Evolutionary conservation across 371 early-diverging fungal species (phyloP), one percentile per base, ranked within the genome.

Genomic region (Rhizopus stolonifer): DNA sequence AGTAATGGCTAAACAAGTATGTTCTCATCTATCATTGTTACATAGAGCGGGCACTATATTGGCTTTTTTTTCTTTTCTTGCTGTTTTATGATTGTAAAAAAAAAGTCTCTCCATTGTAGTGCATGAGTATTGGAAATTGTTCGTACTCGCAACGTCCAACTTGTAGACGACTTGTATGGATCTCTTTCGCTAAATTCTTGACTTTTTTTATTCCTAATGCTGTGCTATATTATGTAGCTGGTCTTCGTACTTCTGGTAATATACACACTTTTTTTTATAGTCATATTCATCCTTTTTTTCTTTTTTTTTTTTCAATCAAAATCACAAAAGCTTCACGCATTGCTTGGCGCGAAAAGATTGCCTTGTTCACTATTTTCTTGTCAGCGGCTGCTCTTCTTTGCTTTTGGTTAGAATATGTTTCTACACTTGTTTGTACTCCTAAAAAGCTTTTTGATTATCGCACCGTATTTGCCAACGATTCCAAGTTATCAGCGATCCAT

Each of bases 261-360:
- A 23, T 24, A 45, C 1, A 14, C n/a, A 43, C 11, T 7, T 6
- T 13, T 17, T 21, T 43, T 5, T 24, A 19, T 25, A 17, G 14
- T 14, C 22, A 14, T 22, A 32, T 7, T 19, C 18, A 22, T 24
- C 23, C 17, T 32, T 19, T 4, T n/a, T 29, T 42, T 3, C 26
- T 19, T 26, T 18, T 24, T 33, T 5, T n/a, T n/a, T 29, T 29
- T 29, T 29, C 31, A 29, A 29, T 29, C 10, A 29, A 29, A n/a
- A n/a, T n/a, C n/a, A n/a, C n/a, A n/a, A n/a, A 29, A 77, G 78
- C 58, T 19, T 61, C 67, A 44, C 70, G 78, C 15, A 67, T 58
- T 21, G 70, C 70, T 25, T 77, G 74, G 74, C 62, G 75, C 34
- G 79, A 78, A 64, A 78, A 78, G 53, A 60, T 78, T n/a, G 65